Percentiles rank a stretch among this genome's conserved stretches.
These are phyloP conservation scores for Pascua guehoae DNA, from an alignment of 1,284 basidiomycete species.

Conservation along the genomic window DNA sequence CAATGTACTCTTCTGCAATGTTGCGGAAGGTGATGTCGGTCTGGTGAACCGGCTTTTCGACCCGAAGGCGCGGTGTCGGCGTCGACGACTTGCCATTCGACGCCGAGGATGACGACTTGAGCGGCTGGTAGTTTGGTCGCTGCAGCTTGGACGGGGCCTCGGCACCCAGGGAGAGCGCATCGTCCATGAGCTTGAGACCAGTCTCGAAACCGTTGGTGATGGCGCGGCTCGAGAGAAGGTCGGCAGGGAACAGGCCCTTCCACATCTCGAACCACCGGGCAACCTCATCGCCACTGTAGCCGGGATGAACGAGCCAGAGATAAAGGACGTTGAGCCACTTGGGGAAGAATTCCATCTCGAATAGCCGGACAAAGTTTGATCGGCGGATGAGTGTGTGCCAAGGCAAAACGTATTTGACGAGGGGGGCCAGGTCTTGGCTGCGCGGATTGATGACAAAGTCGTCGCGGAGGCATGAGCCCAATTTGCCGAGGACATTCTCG, in stretches of 20 bases:
- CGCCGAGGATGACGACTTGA: slow-evolving; percentile 4
- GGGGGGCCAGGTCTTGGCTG: slow-evolving; percentile 76
- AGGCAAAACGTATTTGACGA: slow-evolving; percentile 64
- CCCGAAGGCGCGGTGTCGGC: background rate
- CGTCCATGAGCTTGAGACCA: slow-evolving; percentile 86
- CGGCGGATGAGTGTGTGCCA: slow-evolving; percentile 74
- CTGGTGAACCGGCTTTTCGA: background rate
- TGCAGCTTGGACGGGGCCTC: slow-evolving; percentile 64
- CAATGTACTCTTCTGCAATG: slow-evolving; percentile 82
- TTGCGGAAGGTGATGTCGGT: slow-evolving; percentile 79
- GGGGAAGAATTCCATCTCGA: slow-evolving; percentile 90
- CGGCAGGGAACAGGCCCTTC: slow-evolving; percentile 73
- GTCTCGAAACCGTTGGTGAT: slow-evolving; percentile 74
- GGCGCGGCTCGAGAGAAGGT: slow-evolving; percentile 61
- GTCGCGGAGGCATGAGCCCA: slow-evolving; percentile 71
- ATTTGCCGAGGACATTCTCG: slow-evolving; percentile 84
- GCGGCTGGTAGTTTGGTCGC: slow-evolving; percentile 59
- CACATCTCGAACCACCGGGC: slow-evolving; percentile 83
- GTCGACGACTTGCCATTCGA: slow-evolving; percentile 14
- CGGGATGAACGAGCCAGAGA: slow-evolving; percentile 81
- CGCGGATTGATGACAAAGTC: slow-evolving; percentile 85
- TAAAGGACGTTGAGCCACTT: slow-evolving; percentile 92
- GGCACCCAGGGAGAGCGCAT: slow-evolving; percentile 76
- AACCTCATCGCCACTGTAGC: slow-evolving; percentile 81
- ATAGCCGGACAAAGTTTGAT: slow-evolving; percentile 71